A percentile compares a stretch with the other conserved stretches of the same genome.
These are phyloP conservation scores for Saccharomycopsis oosterbeekiorum DNA, from an alignment of 805 yeast genomes.

Conservation along the genomic window DNA sequence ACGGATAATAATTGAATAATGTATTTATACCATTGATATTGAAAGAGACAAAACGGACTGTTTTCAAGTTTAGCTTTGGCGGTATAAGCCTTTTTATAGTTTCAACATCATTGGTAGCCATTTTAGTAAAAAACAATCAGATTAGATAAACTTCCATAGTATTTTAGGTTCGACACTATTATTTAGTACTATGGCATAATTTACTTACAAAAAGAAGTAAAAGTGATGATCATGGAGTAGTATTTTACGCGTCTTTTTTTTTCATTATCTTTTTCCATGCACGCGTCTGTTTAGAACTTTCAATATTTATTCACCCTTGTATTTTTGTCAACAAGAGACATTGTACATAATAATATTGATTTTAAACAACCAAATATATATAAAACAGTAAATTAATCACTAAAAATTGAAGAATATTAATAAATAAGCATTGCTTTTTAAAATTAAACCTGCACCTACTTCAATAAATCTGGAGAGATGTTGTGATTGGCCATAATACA, in stretches of 20 bases:
- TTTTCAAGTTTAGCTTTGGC: not conserved
- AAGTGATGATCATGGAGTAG: not conserved
- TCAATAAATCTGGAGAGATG: slow-evolving; percentile 4
- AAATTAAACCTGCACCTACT: not conserved
- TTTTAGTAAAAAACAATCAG: not conserved
- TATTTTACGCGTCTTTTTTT: not conserved
- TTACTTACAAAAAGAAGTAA: not conserved
- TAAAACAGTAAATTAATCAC: not conserved
- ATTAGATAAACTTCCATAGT: not conserved
- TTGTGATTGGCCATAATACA: slow-evolving; percentile 53
- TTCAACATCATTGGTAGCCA: not conserved
- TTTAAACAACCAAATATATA: not conserved
- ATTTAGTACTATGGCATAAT: too few relatives aligned
- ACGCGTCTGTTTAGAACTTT: not conserved
- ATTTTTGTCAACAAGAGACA: too few relatives aligned
- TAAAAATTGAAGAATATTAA: not conserved
- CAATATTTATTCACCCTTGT: not conserved
- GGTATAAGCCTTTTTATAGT: not conserved
- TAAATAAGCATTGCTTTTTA: too few relatives aligned
- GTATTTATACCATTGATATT: slow-evolving; percentile 83
- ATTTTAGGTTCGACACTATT: too few relatives aligned
- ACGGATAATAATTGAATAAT: slow-evolving; percentile 72
- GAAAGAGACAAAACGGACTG: slow-evolving; percentile 52
- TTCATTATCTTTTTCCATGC: not conserved
- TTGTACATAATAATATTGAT: too few relatives aligned